Base-by-base conservation (phyloP, 2,329 filamentous ascomycete species). In the Cryphonectria japonica region DNA sequence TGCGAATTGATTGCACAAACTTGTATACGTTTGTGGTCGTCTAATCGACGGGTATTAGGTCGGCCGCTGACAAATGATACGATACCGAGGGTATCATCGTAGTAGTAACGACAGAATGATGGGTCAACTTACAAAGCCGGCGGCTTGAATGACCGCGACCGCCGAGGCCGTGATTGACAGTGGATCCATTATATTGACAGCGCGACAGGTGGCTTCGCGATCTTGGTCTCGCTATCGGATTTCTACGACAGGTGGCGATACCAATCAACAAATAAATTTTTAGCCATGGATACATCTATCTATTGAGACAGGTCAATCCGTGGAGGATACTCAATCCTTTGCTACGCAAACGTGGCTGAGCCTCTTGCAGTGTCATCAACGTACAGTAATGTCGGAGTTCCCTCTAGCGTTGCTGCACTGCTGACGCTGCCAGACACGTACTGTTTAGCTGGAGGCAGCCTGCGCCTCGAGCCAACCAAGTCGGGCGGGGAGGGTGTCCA, bases 1-100 rank as follows among this genome's bases (percentile, higher is more conserved):
- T 75, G 29, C 69, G 70, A 13, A 75, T 67, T 29, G 75, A 70
- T 2, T 69, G 71, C n/a, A 70, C 61, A 62, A 74, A 68, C 26
- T 67, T 69, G 22, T 66, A 67, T 19, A 73, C 54, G 2, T 69
- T 70, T 37, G 68, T 73, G 43, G 72, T 73, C 54, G 68, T 62
- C 73, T 74, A 19, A 14, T 11, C 8, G 3, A 37, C 14, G 39
- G 37, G 0, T 43, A 14, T 64, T 64, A 9, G 61, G 37, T 37
- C 32, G n/a, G 34, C 6, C 19, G 29, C 32, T 34, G 29, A 37
- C 57, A 19, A 16, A 39, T 57, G 29, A 9, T 59, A 6, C 22
- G 5, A 26, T 16, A 16, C n/a, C 2, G 65, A 43, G 22, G 43
- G 69, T n/a, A 43, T 37, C 37, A 59, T 6, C 4, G 8, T 3